These are phyloP conservation scores for Daldinia eschscholtzii DNA, from an alignment of 2,329 filamentous ascomycete species.

Conservation along the genomic window DNA sequence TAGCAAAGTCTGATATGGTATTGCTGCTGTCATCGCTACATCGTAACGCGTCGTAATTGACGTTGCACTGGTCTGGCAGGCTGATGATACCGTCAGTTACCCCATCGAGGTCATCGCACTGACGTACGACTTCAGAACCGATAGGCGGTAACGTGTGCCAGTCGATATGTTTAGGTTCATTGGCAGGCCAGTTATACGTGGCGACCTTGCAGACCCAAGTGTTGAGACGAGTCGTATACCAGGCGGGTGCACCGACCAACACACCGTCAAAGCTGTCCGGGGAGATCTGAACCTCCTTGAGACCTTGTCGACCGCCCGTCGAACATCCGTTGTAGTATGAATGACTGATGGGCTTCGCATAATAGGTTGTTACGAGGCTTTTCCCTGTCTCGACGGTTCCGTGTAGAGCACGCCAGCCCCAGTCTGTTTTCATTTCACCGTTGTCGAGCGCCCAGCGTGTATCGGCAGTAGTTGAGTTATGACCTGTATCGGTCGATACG, in stretches of 20 bases:
- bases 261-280: slow-evolving; percentile 70
- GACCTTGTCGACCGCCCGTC: slow-evolving; percentile 69
- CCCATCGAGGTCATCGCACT: slow-evolving; percentile 66
- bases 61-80: slow-evolving; percentile 59
- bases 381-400: slow-evolving; percentile 63
- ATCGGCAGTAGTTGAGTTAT: slow-evolving; percentile 53
- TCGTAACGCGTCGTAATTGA: slow-evolving; percentile 57
- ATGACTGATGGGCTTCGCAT: slow-evolving; percentile 57
- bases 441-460: slow-evolving; percentile 56
- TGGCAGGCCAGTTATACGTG: slow-evolving; percentile 61
- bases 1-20: slow-evolving; percentile 41
- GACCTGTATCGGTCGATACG: slow-evolving; percentile 60
- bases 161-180: slow-evolving; percentile 60
- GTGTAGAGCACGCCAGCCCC: slow-evolving; percentile 60
- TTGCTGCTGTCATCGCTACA: slow-evolving; percentile 51
- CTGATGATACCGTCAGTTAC: slow-evolving; percentile 64
- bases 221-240: slow-evolving; percentile 64
- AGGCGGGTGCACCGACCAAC: slow-evolving; percentile 63
- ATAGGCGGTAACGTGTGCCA: slow-evolving; percentile 59
- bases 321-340: slow-evolving; percentile 70
- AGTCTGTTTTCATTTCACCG: slow-evolving; percentile 54
- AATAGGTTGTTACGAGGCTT: slow-evolving; percentile 61
- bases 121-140: slow-evolving; percentile 58
- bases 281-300: slow-evolving; percentile 65
- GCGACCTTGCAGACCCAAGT: slow-evolving; percentile 59